Evolutionary conservation across 2,329 filamentous ascomycete genomes (phyloP).

Genomic region (Lasiodiplodia theobromae): DNA sequence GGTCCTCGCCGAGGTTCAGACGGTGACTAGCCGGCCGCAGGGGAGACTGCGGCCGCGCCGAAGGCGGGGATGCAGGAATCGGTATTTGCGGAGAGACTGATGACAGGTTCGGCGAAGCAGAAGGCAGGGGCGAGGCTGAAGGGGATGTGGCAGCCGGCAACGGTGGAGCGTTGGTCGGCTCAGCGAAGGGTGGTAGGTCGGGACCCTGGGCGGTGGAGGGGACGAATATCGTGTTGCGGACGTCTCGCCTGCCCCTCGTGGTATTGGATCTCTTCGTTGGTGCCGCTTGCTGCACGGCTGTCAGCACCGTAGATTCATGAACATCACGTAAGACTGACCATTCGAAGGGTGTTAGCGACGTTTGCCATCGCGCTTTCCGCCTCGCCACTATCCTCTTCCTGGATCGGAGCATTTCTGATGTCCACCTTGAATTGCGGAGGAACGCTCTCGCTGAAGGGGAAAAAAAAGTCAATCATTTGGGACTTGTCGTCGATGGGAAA

Average conservation of each 20-base stretch:
- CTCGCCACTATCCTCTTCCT: constrained; percentile 77
- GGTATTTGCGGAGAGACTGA: constrained; percentile 22
- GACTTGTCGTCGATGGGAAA: background rate
- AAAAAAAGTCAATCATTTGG: background rate
- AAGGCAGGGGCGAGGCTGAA: constrained; percentile 28
- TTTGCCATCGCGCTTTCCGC: constrained; percentile 76
- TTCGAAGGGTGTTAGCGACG: constrained; percentile 75
- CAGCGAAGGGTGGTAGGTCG: constrained; percentile 32
- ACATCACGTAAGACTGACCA: constrained; percentile 45
- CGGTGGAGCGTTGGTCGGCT: constrained; percentile 34
- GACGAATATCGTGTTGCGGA: constrained; percentile 88
- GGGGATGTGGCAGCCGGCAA: constrained; percentile 1
- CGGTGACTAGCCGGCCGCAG: constrained; percentile 32
- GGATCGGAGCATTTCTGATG: constrained; percentile 79
- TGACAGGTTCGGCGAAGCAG: constrained; percentile 36
- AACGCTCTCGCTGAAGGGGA: constrained; percentile 39
- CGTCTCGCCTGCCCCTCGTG: constrained; percentile 85
- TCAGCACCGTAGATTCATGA: constrained; percentile 31
- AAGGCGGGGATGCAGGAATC: constrained; percentile 27
- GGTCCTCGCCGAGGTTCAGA: constrained; percentile 55
- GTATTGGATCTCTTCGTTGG: constrained; percentile 69
- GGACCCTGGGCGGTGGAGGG: constrained; percentile 21
- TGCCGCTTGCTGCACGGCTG: constrained; percentile 60
- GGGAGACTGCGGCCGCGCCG: constrained; percentile 32
- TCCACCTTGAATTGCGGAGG: constrained; percentile 74